These are phyloP conservation scores for Beta vulgaris DNA, from an alignment of 148 eudicot genomes.

Conservation along the genomic window DNA sequence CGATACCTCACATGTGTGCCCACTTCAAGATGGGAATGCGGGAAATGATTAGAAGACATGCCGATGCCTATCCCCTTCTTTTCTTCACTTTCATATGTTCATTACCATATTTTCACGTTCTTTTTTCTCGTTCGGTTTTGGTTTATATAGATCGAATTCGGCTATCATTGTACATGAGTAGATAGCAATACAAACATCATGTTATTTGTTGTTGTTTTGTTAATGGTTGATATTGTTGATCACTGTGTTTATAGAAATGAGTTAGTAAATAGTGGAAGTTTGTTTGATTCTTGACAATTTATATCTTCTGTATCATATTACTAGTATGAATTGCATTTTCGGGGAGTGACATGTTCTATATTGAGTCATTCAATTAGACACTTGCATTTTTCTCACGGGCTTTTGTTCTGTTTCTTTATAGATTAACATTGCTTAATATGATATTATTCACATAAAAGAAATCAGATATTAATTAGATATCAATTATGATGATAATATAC, in stretches of 20 bases:
- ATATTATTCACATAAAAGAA: no score
- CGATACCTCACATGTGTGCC: conserved; percentile 77
- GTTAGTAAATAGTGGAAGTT: neutral
- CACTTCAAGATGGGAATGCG: conserved; percentile 41
- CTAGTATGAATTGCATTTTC: no score
- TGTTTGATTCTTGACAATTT: neutral
- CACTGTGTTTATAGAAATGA: conserved; percentile 10
- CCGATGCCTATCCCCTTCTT: neutral
- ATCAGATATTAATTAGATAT: no score
- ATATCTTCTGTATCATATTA: neutral
- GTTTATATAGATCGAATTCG: conserved; percentile 8
- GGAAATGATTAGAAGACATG: conserved; percentile 12
- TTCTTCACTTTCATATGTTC: neutral
- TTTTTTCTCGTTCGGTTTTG: conserved; percentile 7
- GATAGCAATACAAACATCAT: conserved; percentile 7
- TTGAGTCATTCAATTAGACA: no score
- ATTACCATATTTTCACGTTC: conserved; percentile 9
- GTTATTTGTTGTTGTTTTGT: neutral
- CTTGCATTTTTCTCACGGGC: no score
- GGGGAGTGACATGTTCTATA: no score
- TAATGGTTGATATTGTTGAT: neutral
- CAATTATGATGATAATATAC: no score
- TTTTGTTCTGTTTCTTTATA: no score
- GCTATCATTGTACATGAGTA: conserved; percentile 16
- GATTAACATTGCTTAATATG: no score